Evolutionary conservation across 2,329 filamentous ascomycete genomes (phyloP).

Genomic region (Pyrenochaeta sp.): DNA sequence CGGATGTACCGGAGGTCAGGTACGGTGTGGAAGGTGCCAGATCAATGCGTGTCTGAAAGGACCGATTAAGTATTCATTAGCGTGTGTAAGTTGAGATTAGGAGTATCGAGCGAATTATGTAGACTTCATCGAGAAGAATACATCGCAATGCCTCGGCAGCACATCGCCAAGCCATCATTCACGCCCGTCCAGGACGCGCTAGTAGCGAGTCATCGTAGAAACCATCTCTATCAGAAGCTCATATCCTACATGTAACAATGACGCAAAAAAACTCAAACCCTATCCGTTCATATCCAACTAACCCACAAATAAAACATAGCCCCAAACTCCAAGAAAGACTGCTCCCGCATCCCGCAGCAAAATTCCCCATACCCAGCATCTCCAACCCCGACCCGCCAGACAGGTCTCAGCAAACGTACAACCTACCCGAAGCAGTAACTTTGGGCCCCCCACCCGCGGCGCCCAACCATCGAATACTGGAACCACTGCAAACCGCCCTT

Average conservation of each 20-base stretch:
- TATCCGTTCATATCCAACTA: no score
- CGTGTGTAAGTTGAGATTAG: no score
- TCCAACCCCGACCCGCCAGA: background rate
- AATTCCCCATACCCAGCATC: no score
- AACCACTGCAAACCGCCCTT: constrained; percentile 42
- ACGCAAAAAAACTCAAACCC: background rate
- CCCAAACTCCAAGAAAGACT: no score
- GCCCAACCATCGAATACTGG: constrained; percentile 42
- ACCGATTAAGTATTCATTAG: no score
- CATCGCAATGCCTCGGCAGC: constrained; percentile 3
- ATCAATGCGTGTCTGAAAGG: no score
- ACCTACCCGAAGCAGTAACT: constrained; percentile 35
- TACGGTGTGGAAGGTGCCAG: no score
- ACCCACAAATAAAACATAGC: no score
- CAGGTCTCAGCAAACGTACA: constrained; percentile 1
- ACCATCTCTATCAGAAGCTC: background rate
- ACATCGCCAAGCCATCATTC: constrained; percentile 10
- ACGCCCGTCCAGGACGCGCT: constrained; percentile 3
- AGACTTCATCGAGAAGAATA: no score
- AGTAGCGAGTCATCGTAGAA: constrained; percentile 9
- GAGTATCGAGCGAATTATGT: no score
- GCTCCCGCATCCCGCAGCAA: no score
- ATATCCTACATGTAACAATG: background rate
- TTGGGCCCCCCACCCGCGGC: background rate
- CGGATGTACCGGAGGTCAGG: no score